phyloP scores from a whole-genome alignment of 495 filamentous ascomycete genomes.

The Penicillium taxi region DNA sequence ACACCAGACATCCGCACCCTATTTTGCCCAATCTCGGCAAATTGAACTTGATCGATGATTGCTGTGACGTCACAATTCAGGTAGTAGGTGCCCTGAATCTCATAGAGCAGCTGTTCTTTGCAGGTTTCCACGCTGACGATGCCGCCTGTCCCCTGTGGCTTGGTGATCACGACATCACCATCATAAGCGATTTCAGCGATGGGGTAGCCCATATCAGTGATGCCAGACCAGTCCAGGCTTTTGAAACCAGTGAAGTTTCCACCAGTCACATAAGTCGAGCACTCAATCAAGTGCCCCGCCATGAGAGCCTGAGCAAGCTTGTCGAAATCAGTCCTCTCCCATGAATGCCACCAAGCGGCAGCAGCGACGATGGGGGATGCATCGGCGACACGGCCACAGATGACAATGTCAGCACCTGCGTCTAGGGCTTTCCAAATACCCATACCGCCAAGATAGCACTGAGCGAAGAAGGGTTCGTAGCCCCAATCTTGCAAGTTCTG shows the following conservation, averaged over 20 bases:
- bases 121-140: slow-evolving; percentile 33
- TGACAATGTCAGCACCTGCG: slow-evolving; percentile 44
- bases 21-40: slow-evolving; percentile 24
- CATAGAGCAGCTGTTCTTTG: slow-evolving; percentile 47
- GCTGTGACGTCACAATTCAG: slow-evolving; percentile 48
- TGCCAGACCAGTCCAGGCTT: slow-evolving; percentile 16
- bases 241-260: slow-evolving; percentile 48
- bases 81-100: slow-evolving; percentile 48
- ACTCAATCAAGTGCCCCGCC: slow-evolving; percentile 47
- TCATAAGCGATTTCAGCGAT: slow-evolving; percentile 31
- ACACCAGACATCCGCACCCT: slow-evolving; percentile 39
- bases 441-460: slow-evolving; percentile 39
- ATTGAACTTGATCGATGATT: slow-evolving; percentile 29
- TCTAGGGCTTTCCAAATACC: slow-evolving; percentile 38
- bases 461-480: too few relatives aligned
- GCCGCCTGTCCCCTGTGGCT: slow-evolving; percentile 18
- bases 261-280: slow-evolving; percentile 44
- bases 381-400: slow-evolving; percentile 46
- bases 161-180: slow-evolving; percentile 25
- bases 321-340: slow-evolving; percentile 32
- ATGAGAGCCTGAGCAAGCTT: slow-evolving; percentile 37
- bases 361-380: slow-evolving; percentile 43
- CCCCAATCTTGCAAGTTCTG: too few relatives aligned
- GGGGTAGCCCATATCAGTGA: slow-evolving; percentile 29
- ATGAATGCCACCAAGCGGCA: slow-evolving; percentile 40